These are phyloP conservation scores for Musa acuminata DNA, from an alignment of 176 grass and related monocot genomes.

Conservation along the genomic window DNA sequence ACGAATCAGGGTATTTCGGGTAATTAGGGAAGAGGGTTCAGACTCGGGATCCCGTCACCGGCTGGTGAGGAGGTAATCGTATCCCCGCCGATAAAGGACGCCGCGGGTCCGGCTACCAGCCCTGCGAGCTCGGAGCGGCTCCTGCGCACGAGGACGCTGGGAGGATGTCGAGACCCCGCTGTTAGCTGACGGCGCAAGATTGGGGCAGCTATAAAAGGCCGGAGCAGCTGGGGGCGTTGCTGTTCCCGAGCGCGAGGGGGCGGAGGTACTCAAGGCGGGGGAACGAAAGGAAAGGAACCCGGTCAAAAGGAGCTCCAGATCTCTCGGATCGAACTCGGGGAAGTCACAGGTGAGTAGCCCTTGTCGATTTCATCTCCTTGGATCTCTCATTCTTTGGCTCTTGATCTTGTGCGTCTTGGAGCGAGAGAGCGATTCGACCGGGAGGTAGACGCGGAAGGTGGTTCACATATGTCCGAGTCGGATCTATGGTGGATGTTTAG, in stretches of 20 bases:
- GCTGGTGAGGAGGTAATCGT: background rate
- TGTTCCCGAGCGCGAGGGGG: background rate
- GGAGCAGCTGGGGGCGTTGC: background rate
- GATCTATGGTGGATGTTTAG: constrained; percentile 1
- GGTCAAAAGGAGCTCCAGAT: background rate
- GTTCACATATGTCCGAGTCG: background rate
- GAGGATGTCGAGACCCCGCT: background rate
- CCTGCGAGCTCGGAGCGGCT: background rate
- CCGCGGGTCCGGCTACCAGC: background rate
- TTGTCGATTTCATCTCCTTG: background rate
- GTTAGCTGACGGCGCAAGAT: background rate
- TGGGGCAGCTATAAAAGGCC: background rate
- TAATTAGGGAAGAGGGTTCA: background rate
- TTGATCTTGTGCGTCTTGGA: background rate
- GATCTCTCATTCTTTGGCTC: background rate
- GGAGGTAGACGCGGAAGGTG: background rate
- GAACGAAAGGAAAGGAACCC: background rate
- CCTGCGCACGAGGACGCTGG: background rate
- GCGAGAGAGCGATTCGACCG: background rate
- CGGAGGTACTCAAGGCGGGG: background rate
- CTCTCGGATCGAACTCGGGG: background rate
- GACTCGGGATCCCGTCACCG: background rate
- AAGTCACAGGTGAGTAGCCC: background rate
- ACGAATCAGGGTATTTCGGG: background rate
- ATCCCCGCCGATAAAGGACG: background rate